A percentile compares a stretch with the other conserved stretches of the same genome.
Evolutionary conservation across 2,329 filamentous ascomycete genomes (phyloP).

Genomic region (Huntiella abstrusa): DNA sequence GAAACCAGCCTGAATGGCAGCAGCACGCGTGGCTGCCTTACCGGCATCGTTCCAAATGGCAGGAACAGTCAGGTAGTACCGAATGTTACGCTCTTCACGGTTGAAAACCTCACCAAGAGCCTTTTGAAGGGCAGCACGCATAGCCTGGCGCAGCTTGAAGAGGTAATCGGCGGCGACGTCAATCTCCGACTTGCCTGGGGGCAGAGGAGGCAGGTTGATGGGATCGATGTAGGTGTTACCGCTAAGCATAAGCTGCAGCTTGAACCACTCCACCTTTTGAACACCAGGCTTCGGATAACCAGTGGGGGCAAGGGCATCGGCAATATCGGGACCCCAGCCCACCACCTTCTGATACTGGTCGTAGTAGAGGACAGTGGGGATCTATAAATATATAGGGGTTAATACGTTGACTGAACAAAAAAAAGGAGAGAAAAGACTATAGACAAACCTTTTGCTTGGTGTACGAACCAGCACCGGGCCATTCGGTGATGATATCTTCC

Average conservation of each 20-base stretch:
- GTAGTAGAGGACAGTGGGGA: conserved; percentile 97
- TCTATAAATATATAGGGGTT: conserved; percentile 31
- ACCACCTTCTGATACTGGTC: conserved; percentile 99
- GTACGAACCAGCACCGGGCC: conserved; percentile 92
- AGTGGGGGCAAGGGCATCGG: conserved; percentile 86
- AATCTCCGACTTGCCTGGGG: conserved; percentile 94
- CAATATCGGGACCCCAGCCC: conserved; percentile 97
- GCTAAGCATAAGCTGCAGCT: conserved; percentile 94
- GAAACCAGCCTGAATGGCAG: conserved; percentile 93
- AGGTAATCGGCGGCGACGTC: conserved; percentile 98
- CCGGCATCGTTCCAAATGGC: conserved; percentile 99
- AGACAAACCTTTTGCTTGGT: conserved; percentile 83
- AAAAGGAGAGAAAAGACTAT: background rate
- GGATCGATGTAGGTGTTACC: conserved; percentile 99
- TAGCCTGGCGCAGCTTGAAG: conserved; percentile 92
- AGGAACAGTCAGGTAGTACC: conserved; percentile 95
- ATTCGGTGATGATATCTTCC: conserved; percentile 97
- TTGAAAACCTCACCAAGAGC: conserved; percentile 95
- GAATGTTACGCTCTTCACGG: conserved; percentile 91
- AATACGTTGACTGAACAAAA: background rate
- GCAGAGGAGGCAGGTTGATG: conserved; percentile 92
- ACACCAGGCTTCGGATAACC: conserved; percentile 95
- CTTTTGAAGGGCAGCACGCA: conserved; percentile 90
- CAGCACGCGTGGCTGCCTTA: conserved; percentile 88
- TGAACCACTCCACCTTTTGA: conserved; percentile 99